Conservation (phyloP, 2,329 filamentous ascomycete species). For the Aurifilum marmelostoma region DNA sequence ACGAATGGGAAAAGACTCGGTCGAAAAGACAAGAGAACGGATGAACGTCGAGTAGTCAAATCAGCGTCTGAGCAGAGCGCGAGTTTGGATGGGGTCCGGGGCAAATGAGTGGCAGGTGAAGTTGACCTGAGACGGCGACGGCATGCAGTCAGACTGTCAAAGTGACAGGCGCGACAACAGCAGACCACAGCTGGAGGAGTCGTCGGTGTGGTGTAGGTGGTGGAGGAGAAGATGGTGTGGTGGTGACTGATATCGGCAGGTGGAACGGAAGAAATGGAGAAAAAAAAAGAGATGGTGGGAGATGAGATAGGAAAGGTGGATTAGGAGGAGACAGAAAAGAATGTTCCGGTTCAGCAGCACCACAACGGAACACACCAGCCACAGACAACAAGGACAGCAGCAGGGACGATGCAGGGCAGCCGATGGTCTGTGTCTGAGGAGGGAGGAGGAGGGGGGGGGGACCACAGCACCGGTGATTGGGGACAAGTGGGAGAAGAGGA, state of each 20-base stretch:
- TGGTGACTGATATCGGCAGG: not conserved
- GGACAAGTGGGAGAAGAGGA: not conserved
- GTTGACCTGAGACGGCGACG: constrained; percentile 19
- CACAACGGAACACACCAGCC: not conserved
- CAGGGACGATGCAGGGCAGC: too few relatives aligned
- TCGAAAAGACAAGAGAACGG: not conserved
- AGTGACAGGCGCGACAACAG: not conserved
- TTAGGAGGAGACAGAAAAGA: not conserved
- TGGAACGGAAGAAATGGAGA: constrained; percentile 8
- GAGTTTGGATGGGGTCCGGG: constrained; percentile 6
- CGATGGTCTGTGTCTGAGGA: not conserved
- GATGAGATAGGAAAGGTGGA: constrained; percentile 8
- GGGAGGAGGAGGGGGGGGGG: not conserved
- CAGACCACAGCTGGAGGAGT: constrained; percentile 3
- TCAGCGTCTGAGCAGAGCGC: constrained; percentile 7
- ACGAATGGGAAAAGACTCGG: not conserved
- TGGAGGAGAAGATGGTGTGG: not conserved
- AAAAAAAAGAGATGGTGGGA: not conserved
- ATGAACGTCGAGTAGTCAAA: constrained; percentile 17
- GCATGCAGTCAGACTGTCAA: not conserved
- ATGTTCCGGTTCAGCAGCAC: constrained; percentile 2
- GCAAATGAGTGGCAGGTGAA: constrained; percentile 22
- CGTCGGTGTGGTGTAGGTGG: not conserved
- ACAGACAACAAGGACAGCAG: constrained; percentile 2
- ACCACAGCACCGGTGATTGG: not conserved